A percentile compares a stretch with the other conserved stretches of the same genome.
These are phyloP conservation scores for Stereocaulon alpinum DNA, from an alignment of 495 filamentous ascomycete genomes.

Conservation along the genomic window DNA sequence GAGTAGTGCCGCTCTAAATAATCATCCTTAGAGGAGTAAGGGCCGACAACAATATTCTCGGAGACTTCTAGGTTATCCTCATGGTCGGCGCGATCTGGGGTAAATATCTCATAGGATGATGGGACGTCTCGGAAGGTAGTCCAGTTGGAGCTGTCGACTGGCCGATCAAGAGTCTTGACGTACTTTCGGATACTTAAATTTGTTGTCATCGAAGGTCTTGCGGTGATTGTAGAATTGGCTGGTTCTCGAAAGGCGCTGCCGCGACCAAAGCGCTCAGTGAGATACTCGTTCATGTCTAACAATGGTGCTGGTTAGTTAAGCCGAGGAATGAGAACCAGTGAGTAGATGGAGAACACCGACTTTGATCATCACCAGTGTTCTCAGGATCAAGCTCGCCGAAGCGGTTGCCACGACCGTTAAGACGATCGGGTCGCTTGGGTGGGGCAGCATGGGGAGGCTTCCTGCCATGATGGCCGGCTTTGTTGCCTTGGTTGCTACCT, in stretches of 20 bases:
- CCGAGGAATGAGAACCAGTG: not conserved
- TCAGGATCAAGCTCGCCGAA: not conserved
- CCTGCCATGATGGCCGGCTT: not conserved
- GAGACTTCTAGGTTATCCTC: slow-evolving; percentile 27
- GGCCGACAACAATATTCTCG: slow-evolving; percentile 31
- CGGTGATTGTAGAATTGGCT: not conserved
- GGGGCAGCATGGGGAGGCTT: not conserved
- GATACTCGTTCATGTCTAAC: slow-evolving; percentile 13
- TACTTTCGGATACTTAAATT: slow-evolving; percentile 31
- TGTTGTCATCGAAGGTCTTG: not conserved
- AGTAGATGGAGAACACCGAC: not conserved
- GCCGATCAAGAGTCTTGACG: slow-evolving; percentile 16
- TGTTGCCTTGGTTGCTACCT: no score
- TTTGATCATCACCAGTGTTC: not conserved
- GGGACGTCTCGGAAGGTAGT: slow-evolving; percentile 37
- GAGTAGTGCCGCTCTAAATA: slow-evolving; percentile 57
- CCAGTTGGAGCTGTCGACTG: slow-evolving; percentile 25
- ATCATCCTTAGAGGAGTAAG: slow-evolving; percentile 38
- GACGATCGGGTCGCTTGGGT: not conserved
- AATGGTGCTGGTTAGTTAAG: not conserved
- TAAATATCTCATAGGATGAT: slow-evolving; percentile 33
- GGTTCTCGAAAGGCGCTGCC: slow-evolving; percentile 6
- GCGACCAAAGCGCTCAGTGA: slow-evolving; percentile 14
- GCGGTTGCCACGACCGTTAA: not conserved
- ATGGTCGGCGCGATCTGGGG: slow-evolving; percentile 14